Evolutionary conservation across 805 yeast genomes (phyloP).

Genomic region (Ogataea minuta): DNA sequence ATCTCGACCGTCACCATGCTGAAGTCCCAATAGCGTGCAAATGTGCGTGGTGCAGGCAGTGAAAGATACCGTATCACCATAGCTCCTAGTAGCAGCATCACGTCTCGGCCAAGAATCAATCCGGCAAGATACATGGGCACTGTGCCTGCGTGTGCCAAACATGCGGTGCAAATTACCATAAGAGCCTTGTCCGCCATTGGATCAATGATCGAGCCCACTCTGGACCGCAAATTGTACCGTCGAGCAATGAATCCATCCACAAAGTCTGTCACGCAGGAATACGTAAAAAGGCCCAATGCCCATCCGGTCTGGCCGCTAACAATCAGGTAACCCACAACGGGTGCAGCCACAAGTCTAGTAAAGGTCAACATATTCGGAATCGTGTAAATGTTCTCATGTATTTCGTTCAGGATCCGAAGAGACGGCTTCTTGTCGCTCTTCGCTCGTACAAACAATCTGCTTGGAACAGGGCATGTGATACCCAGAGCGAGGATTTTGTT

Average conservation of each 20-base stretch:
- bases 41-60: slow-evolving; percentile 72
- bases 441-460: slow-evolving; percentile 8
- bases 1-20: slow-evolving; percentile 81
- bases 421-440: slow-evolving; percentile 28
- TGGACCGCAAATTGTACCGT: slow-evolving; percentile 67
- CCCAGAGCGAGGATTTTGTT: background rate
- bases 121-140: slow-evolving; percentile 71
- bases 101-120: slow-evolving; percentile 82
- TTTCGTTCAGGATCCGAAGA: slow-evolving; percentile 26
- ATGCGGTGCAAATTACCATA: slow-evolving; percentile 81
- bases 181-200: slow-evolving; percentile 93
- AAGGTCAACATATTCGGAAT: slow-evolving; percentile 84
- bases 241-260: slow-evolving; percentile 93
- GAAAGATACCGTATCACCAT: slow-evolving; percentile 69
- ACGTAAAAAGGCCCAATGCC: slow-evolving; percentile 73
- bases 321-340: slow-evolving; percentile 78
- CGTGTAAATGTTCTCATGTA: slow-evolving; percentile 67
- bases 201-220: slow-evolving; percentile 86
- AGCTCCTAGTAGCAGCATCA: slow-evolving; percentile 68
- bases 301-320: slow-evolving; percentile 57
- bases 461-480: too few species aligned
- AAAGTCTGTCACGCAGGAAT: slow-evolving; percentile 88
- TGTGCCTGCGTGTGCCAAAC: slow-evolving; percentile 62
- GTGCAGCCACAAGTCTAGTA: slow-evolving; percentile 78
- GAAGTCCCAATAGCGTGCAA: slow-evolving; percentile 73